These are phyloP conservation scores for Artemisia annua DNA, from an alignment of 129 eudicot genomes.

Conservation along the genomic window DNA sequence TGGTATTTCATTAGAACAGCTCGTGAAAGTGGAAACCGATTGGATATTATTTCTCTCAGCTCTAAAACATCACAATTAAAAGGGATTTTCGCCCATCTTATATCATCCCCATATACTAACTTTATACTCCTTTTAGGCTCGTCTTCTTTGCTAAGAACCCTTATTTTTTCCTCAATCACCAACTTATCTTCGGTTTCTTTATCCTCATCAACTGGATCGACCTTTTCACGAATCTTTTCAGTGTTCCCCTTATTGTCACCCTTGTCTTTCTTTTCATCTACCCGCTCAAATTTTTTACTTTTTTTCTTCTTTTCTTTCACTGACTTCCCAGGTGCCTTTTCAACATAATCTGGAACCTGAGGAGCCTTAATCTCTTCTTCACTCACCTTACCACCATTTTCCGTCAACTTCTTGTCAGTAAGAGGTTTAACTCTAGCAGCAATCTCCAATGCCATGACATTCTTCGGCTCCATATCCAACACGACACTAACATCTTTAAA, in stretches of 20 bases:
- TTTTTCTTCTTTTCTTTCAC: constrained; percentile 17
- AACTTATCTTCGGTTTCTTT: constrained; percentile 67
- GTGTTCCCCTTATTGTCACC: neutral
- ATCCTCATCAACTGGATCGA: constrained; percentile 34
- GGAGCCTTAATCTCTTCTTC: constrained; percentile 29
- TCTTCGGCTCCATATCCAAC: constrained; percentile 72
- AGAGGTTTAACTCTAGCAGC: constrained; percentile 50
- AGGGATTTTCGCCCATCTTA: constrained; percentile 86
- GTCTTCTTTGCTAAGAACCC: constrained; percentile 29
- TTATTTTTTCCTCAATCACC: constrained; percentile 76
- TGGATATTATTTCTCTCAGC: constrained; percentile 60
- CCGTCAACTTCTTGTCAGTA: constrained; percentile 21
- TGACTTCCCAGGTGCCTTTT: neutral
- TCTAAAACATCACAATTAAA: constrained; percentile 55
- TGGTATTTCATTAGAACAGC: constrained; percentile 77
- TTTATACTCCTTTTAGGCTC: constrained; percentile 53
- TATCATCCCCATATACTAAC: constrained; percentile 88
- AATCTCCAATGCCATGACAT: constrained; percentile 80
- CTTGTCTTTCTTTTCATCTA: constrained; percentile 21
- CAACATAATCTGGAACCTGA: constrained; percentile 33
- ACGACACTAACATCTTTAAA: constrained; percentile 58
- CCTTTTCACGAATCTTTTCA: constrained; percentile 2
- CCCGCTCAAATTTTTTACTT: constrained; percentile 9
- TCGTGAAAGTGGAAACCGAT: constrained; percentile 57
- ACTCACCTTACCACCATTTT: constrained; percentile 8